A percentile compares a stretch with the other conserved stretches of the same genome.
These are phyloP conservation scores for Ilex asprella DNA, from an alignment of 257 asterid species.

Conservation along the genomic window DNA sequence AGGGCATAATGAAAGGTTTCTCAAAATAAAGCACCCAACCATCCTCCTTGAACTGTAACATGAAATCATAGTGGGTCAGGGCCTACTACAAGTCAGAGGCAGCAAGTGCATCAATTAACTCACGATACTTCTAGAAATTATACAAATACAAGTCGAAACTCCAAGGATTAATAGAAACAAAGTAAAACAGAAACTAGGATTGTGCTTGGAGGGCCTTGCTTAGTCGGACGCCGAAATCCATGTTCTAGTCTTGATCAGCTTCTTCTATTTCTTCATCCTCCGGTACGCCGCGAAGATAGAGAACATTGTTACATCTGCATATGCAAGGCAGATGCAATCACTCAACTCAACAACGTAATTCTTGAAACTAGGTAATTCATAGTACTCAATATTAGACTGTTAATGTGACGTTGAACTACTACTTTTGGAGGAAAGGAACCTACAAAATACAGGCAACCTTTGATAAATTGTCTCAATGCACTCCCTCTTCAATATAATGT, in stretches of 20 bases:
- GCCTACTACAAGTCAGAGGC: too few species aligned
- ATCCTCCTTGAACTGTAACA: too few species aligned
- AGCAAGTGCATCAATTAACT: too few species aligned
- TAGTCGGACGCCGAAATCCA: neutral
- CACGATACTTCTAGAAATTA: too few species aligned
- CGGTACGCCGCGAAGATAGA: constrained; percentile 78
- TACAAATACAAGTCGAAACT: too few species aligned
- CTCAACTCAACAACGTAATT: neutral
- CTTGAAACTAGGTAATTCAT: neutral
- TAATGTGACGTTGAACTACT: neutral
- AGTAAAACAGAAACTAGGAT: neutral
- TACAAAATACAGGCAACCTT: neutral
- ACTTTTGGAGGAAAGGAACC: neutral
- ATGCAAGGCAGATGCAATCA: neutral
- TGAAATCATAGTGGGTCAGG: too few species aligned
- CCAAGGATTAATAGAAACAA: neutral
- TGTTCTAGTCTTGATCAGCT: constrained; percentile 45
- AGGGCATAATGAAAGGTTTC: too few species aligned
- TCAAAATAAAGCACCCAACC: too few species aligned
- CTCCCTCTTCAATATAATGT: too few species aligned
- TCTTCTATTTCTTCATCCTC: constrained; percentile 89
- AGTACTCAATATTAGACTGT: neutral
- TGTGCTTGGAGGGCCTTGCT: neutral
- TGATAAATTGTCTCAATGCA: too few species aligned
- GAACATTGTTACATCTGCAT: constrained; percentile 81